A percentile compares a stretch with the other conserved stretches of the same genome.
phyloP scores from a whole-genome alignment of 805 yeast species.

The Ogataea nonfermentans region DNA sequence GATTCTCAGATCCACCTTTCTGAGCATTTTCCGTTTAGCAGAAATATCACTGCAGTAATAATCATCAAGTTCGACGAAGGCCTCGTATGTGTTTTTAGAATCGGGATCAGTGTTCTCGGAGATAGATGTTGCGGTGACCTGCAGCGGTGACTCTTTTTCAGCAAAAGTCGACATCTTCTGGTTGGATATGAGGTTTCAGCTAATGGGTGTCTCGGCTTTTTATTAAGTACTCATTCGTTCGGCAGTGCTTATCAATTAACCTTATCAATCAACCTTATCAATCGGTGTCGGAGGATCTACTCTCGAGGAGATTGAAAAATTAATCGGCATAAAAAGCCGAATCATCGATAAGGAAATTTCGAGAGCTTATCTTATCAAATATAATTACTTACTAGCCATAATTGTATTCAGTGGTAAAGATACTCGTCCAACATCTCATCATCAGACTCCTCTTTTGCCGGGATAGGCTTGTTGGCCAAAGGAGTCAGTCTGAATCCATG shows the following conservation, averaged over 20 bases:
- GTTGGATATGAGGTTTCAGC: not conserved
- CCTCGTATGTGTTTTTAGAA: slow-evolving; percentile 11
- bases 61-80: slow-evolving; percentile 14
- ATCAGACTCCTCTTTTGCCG: slow-evolving; percentile 31
- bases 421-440: slow-evolving; percentile 31
- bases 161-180: slow-evolving; percentile 1
- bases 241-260: not conserved
- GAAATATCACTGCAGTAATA: slow-evolving; percentile 18
- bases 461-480: slow-evolving; percentile 64
- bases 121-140: slow-evolving; percentile 7
- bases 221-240: not conserved
- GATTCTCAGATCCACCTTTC: slow-evolving; percentile 27
- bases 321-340: not conserved
- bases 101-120: slow-evolving; percentile 7
- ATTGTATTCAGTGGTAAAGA: slow-evolving; percentile 9
- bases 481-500: slow-evolving; percentile 75
- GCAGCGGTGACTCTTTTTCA: slow-evolving; percentile 9
- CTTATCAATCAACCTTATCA: slow-evolving; percentile 1
- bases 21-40: slow-evolving; percentile 24
- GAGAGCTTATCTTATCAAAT: slow-evolving; percentile 1
- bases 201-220: not conserved
- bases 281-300: not conserved
- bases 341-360: not conserved
- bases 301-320: not conserved
- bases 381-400: not conserved